These are phyloP conservation scores for Apiospora rasikravindrae DNA, from an alignment of 2,329 filamentous ascomycete genomes.

Conservation along the genomic window DNA sequence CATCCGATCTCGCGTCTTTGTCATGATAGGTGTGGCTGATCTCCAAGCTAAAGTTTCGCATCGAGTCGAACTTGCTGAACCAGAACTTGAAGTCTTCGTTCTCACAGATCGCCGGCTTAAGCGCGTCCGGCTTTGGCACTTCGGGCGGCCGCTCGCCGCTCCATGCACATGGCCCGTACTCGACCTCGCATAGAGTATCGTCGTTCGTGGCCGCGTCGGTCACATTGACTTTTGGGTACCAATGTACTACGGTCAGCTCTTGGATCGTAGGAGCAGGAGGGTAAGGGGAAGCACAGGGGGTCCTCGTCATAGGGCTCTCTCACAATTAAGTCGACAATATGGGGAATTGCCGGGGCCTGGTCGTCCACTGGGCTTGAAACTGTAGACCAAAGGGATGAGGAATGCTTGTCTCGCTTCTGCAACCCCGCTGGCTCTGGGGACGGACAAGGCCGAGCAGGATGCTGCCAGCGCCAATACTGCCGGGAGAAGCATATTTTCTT, in stretches of 20 bases:
- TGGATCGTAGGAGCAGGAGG: not conserved
- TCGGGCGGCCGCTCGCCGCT: conserved; percentile 7
- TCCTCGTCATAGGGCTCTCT: not conserved
- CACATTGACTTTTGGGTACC: not conserved
- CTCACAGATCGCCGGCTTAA: not conserved
- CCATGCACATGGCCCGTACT: not conserved
- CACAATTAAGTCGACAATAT: not conserved
- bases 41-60: not conserved
- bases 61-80: conserved; percentile 9
- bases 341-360: not conserved
- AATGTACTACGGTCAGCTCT: not conserved
- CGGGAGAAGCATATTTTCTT: not conserved
- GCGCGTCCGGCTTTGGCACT: not conserved
- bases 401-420: not conserved
- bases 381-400: not conserved
- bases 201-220: not conserved
- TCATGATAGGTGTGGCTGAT: not conserved
- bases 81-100: conserved; percentile 6
- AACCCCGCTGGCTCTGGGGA: not conserved
- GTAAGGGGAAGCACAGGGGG: not conserved
- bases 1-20: not conserved
- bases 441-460: not conserved
- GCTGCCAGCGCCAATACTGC: not conserved
- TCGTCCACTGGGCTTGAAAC: not conserved
- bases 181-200: not conserved